These are phyloP conservation scores for Nigrograna mackinnonii DNA, from an alignment of 2,329 filamentous ascomycete genomes.

Conservation along the genomic window DNA sequence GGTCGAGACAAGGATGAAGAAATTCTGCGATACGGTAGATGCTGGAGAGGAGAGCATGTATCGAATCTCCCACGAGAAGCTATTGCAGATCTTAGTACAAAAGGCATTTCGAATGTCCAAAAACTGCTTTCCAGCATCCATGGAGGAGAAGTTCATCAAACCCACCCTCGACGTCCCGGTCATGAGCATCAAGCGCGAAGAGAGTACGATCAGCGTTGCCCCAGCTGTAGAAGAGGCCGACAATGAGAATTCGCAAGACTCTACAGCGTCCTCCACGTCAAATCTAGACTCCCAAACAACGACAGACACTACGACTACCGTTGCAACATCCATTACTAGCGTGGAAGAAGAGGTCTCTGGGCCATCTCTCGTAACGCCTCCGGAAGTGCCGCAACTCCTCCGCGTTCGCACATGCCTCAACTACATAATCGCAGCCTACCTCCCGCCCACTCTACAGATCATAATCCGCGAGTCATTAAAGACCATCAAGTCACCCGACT, in stretches of 20 bases:
- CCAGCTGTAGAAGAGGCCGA: conserved; percentile 34
- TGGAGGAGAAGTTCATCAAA: conserved; percentile 84
- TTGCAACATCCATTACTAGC: neutral
- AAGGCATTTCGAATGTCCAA: conserved; percentile 75
- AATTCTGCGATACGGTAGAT: conserved; percentile 80
- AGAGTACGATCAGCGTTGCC: conserved; percentile 42
- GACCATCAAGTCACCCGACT: conserved; percentile 58
- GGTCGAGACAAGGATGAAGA: conserved; percentile 68
- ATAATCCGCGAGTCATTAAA: conserved; percentile 49
- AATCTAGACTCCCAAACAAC: conserved; percentile 19
- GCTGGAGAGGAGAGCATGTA: conserved; percentile 86
- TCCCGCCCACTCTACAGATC: conserved; percentile 47
- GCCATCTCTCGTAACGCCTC: conserved; percentile 28
- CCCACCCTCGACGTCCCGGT: conserved; percentile 78
- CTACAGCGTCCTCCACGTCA: conserved; percentile 1
- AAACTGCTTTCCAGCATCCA: conserved; percentile 70
- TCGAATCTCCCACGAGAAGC: conserved; percentile 73
- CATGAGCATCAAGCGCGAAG: conserved; percentile 66
- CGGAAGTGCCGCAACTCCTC: conserved; percentile 61
- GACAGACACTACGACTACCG: conserved; percentile 15
- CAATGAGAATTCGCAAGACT: conserved; percentile 33
- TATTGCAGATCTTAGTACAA: conserved; percentile 64
- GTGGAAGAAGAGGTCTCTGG: conserved; percentile 13
- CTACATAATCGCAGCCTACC: conserved; percentile 67
- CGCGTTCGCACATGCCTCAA: conserved; percentile 66